Conservation (phyloP, 805 yeast genomes). For the Lachancea meyersii region DNA sequence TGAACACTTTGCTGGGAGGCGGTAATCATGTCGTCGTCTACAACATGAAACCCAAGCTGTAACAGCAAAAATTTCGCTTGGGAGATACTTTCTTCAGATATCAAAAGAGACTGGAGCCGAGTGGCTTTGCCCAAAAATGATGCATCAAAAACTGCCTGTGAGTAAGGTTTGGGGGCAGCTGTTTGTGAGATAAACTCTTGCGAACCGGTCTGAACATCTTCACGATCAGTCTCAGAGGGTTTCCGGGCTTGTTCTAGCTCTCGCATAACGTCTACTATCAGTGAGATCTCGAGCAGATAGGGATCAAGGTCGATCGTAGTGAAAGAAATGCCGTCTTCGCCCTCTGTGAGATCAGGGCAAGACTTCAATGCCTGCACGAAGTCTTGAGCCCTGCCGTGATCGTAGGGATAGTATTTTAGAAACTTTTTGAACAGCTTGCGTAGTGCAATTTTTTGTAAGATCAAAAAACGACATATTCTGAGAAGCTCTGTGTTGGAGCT, state of each 20-base stretch:
- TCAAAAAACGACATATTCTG: slow-evolving; percentile 48
- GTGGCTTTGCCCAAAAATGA: slow-evolving; percentile 34
- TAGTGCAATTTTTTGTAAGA: slow-evolving; percentile 56
- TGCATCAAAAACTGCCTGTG: slow-evolving; percentile 33
- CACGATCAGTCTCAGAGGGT: not conserved
- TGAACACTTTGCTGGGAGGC: slow-evolving; percentile 24
- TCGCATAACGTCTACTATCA: slow-evolving; percentile 36
- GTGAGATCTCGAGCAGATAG: slow-evolving; percentile 43
- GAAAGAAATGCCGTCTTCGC: slow-evolving; percentile 42
- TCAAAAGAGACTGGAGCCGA: slow-evolving; percentile 33
- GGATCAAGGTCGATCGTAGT: slow-evolving; percentile 44
- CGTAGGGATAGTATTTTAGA: slow-evolving; percentile 21
- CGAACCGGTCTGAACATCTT: no score
- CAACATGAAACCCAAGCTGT: slow-evolving; percentile 26
- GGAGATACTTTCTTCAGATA: slow-evolving; percentile 38
- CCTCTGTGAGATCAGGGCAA: slow-evolving; percentile 16
- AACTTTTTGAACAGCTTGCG: slow-evolving; percentile 55
- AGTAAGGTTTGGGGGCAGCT: not conserved
- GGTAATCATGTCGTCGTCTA: slow-evolving; percentile 24
- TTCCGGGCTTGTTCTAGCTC: slow-evolving; percentile 14
- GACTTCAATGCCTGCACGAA: slow-evolving; percentile 15
- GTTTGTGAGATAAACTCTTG: not conserved
- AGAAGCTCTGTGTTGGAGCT: slow-evolving; percentile 37
- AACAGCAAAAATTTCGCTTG: slow-evolving; percentile 38
- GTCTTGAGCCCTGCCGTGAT: slow-evolving; percentile 10